Evolutionary conservation across 31 red algal species (phyloP).

Genomic region (Odonthalia washingtoniensis): DNA sequence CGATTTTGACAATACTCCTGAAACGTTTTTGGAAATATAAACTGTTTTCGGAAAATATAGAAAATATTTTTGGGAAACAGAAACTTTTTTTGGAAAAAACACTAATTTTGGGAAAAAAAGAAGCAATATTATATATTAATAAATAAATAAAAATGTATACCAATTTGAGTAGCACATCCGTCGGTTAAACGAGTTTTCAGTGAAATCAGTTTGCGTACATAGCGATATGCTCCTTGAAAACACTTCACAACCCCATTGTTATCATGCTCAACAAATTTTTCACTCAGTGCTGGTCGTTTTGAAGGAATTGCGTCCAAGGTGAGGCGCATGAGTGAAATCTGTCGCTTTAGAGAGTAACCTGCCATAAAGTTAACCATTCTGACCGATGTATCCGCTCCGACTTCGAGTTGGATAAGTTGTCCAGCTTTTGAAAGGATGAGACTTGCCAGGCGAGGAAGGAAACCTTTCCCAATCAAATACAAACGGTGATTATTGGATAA

Average conservation of each 20-base stretch:
- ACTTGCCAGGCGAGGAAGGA: slow-evolving; percentile 64
- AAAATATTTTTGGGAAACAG: too few species aligned
- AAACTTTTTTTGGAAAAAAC: too few species aligned
- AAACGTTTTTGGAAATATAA: too few species aligned
- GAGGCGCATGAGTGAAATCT: slow-evolving; percentile 64
- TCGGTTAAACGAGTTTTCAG: slow-evolving; percentile 77
- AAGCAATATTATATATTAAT: too few species aligned
- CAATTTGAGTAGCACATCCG: slow-evolving; percentile 72
- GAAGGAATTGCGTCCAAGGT: slow-evolving; percentile 70
- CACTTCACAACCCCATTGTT: slow-evolving; percentile 58
- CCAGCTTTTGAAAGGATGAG: slow-evolving; percentile 67
- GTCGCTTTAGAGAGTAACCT: slow-evolving; percentile 79
- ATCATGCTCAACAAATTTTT: slow-evolving; percentile 56
- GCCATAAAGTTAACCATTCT: slow-evolving; percentile 72
- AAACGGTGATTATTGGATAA: slow-evolving; percentile 50
- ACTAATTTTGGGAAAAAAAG: too few species aligned
- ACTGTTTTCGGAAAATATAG: too few species aligned
- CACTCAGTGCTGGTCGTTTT: slow-evolving; percentile 23
- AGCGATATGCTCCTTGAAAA: slow-evolving; percentile 74
- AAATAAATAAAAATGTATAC: slow-evolving; percentile 65
- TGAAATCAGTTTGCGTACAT: slow-evolving; percentile 75
- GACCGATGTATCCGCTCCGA: slow-evolving; percentile 63
- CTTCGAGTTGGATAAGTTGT: slow-evolving; percentile 57
- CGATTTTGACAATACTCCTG: too few species aligned
- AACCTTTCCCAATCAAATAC: slow-evolving; percentile 64